A percentile compares a stretch with the other conserved stretches of the same genome.
Evolutionary conservation across 768 basidiomycete genomes (phyloP).

Genomic region (Strobilomyces dryophilus): DNA sequence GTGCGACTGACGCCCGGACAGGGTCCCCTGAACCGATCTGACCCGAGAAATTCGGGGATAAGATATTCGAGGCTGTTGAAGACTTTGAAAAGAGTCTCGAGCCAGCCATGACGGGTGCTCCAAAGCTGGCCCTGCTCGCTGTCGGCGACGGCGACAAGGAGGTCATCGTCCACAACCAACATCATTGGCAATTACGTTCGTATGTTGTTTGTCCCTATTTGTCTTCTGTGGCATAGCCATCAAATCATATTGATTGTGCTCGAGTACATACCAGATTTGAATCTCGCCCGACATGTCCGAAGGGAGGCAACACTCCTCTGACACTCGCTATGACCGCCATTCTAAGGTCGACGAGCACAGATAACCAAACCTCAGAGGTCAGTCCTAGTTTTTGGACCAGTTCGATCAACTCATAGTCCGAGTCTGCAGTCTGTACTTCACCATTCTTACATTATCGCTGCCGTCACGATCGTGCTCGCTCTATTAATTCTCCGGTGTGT

Average conservation of each 20-base stretch:
- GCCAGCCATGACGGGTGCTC: constrained; percentile 24
- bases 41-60: constrained; percentile 30
- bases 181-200: neutral
- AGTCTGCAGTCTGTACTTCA: constrained; percentile 16
- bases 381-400: neutral
- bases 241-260: too few species aligned
- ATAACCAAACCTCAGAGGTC: constrained; percentile 9
- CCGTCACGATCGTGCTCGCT: constrained; percentile 5
- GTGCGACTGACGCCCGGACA: constrained; percentile 59
- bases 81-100: constrained; percentile 32
- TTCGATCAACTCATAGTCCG: neutral
- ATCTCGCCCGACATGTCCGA: neutral
- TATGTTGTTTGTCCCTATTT: constrained; percentile 20
- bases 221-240: constrained; percentile 16
- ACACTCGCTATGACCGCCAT: constrained; percentile 4
- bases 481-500: constrained; percentile 22
- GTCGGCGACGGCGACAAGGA: constrained; percentile 31
- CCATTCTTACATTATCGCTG: constrained; percentile 24
- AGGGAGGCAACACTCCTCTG: neutral
- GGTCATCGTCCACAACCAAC: constrained; percentile 31
- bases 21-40: constrained; percentile 37
- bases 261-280: neutral
- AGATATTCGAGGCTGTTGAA: constrained; percentile 31
- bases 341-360: neutral
- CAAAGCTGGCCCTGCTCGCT: constrained; percentile 29